Conservation (phyloP, 2,329 filamentous ascomycete species). For the Diaporthe humulicola region DNA sequence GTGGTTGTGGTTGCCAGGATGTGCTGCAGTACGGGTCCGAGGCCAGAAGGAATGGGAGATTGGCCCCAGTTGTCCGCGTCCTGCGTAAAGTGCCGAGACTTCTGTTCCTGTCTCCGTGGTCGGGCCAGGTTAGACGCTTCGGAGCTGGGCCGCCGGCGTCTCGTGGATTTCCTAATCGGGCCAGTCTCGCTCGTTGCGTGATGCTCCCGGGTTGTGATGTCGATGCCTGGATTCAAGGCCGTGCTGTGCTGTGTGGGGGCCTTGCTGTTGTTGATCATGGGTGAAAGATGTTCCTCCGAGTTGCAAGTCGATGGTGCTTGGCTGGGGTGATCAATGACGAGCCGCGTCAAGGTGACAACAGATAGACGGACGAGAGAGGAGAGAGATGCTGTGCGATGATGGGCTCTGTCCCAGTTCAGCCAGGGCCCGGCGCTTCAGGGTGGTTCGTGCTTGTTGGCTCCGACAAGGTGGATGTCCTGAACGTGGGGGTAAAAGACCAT, state of each 20-base stretch:
- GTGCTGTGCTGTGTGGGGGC: background rate
- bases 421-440: background rate
- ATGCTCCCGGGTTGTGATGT: conserved; percentile 10
- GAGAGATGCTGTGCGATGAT: conserved; percentile 8
- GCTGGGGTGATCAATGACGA: background rate
- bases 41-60: background rate
- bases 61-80: conserved; percentile 20
- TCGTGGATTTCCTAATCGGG: conserved; percentile 38
- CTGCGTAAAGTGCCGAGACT: conserved; percentile 34
- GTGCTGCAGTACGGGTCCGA: conserved; percentile 12
- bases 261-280: conserved; percentile 20
- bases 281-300: background rate
- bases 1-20: background rate
- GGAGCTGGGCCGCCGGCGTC: conserved; percentile 37
- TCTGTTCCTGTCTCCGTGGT: background rate
- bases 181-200: conserved; percentile 4
- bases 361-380: background rate
- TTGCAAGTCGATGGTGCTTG: background rate
- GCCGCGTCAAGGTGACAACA: background rate
- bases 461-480: conserved; percentile 9
- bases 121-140: conserved; percentile 30
- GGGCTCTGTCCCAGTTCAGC: background rate
- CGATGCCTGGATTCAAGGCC: background rate
- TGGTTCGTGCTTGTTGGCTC: conserved; percentile 7
- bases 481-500: conserved; percentile 37